Evolutionary conservation across 192 early-diverging fungal species (phyloP), one percentile per base, ranked within the genome.

Genomic region (Backusella liffmaniae): DNA sequence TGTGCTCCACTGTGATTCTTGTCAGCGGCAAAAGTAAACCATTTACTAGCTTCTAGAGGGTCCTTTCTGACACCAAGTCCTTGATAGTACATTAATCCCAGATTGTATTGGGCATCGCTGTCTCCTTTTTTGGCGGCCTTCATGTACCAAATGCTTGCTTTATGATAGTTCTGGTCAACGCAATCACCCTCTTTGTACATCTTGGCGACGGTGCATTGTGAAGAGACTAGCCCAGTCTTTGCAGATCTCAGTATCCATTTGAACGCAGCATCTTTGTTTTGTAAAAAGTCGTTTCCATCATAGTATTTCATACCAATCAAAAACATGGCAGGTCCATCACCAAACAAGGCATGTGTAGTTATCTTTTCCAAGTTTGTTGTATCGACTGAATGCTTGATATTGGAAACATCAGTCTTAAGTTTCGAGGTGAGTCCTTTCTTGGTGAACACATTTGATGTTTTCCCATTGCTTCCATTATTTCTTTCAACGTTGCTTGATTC

Each of bases 61-160:
- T 70, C 39, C 5, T 70, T 70, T 70, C 13, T 35, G 7, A 70
- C 68, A 23, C 68, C 68, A 15, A 70, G 35, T 35, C 68, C 68
- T 46, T 46, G 41, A 39, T 37, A 70, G 16, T 70, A 70, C 68
- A 70, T 46, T 9, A 29, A 21, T 29, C 37, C 68, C 15, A 70
- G 35, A 29, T 67, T 77, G 46, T 73, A 72, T 70, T 78, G 77
- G n/a, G 80, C 85, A 1, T 34, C 62, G 1, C 53, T 36, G 21
- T 73, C 39, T 30, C 79, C 80, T 6, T 18, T 39, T 2, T 76
- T 68, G 12, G 76, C 78, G 29, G 80, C 73, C 41, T 76, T 76
- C 4, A 49, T 70, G 59, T 82, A 84, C 82, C 77, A 86, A 42
- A 76, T 75, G 15, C 46, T 18, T 49, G 46, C 3, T 18, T 49